A percentile compares a stretch with the other conserved stretches of the same genome.
Conservation (phyloP, 108 stramenopile species). For the Nitzschia putrida region DNA sequence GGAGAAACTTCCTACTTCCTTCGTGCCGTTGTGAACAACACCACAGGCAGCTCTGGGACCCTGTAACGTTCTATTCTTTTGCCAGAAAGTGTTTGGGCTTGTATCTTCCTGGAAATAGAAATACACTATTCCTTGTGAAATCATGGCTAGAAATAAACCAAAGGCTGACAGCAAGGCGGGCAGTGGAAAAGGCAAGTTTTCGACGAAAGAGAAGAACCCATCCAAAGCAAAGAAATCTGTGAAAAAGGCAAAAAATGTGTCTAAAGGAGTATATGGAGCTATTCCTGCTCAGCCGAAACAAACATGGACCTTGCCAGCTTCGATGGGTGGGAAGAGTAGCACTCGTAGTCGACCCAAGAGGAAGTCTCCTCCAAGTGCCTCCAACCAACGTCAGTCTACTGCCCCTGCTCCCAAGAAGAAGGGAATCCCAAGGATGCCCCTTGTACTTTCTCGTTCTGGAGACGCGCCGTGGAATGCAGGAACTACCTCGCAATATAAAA, state of each 20-base stretch:
- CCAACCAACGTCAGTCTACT: no score
- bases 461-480: no score
- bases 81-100: no score
- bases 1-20: no score
- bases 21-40: no score
- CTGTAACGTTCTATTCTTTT: no score
- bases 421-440: no score
- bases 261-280: neutral
- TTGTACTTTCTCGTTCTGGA: no score
- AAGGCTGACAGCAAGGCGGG: neutral
- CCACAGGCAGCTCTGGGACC: no score
- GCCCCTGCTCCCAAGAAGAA: no score
- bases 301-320: constrained; percentile 6
- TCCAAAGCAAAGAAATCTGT: constrained; percentile 1
- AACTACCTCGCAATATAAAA: no score
- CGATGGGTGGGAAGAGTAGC: neutral
- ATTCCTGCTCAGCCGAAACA: neutral
- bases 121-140: neutral
- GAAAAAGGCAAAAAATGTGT: constrained; percentile 3
- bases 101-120: neutral
- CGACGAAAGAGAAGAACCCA: neutral
- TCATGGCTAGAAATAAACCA: neutral
- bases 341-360: neutral
- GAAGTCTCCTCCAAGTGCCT: no score
- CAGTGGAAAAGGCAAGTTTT: neutral